A percentile compares a stretch with the other conserved stretches of the same genome.
Evolutionary conservation across 2,329 filamentous ascomycete genomes (phyloP).

Genomic region (Dactylellina sp.): DNA sequence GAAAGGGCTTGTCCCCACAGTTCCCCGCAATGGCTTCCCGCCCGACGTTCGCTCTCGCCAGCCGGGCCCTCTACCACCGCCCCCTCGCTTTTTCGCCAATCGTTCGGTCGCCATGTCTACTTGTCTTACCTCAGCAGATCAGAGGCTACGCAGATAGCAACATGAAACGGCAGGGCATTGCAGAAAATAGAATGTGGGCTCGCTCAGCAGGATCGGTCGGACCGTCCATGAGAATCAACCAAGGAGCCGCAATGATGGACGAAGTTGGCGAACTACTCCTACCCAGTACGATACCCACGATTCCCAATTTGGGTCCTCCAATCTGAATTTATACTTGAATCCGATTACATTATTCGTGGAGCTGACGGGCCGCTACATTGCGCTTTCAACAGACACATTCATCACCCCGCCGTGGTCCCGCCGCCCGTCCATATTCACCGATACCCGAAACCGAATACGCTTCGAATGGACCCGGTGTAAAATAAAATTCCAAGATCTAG

Average conservation of each 20-base stretch:
- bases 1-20: not conserved
- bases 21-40: constrained; percentile 33
- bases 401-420: constrained; percentile 58
- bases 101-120: constrained; percentile 14
- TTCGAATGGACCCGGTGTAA: constrained; percentile 55
- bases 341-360: no score
- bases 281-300: constrained; percentile 24
- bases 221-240: constrained; percentile 27
- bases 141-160: constrained; percentile 10
- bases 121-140: not conserved
- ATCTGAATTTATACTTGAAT: not conserved
- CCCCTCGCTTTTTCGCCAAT: constrained; percentile 22
- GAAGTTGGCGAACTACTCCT: constrained; percentile 35
- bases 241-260: constrained; percentile 11
- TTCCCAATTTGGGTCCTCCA: not conserved
- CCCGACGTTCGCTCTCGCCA: constrained; percentile 11
- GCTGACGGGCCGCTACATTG: not conserved
- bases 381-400: constrained; percentile 57
- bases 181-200: not conserved
- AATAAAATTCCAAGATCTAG: constrained; percentile 56
- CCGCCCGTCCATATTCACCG: constrained; percentile 58
- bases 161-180: not conserved
- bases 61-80: constrained; percentile 23
- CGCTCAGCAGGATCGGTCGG: not conserved
- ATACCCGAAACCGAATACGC: constrained; percentile 54